Percentiles rank a stretch among this genome's conserved stretches.
Evolutionary conservation across 257 asterid genomes (phyloP).

Genomic region (Vinca minor): DNA sequence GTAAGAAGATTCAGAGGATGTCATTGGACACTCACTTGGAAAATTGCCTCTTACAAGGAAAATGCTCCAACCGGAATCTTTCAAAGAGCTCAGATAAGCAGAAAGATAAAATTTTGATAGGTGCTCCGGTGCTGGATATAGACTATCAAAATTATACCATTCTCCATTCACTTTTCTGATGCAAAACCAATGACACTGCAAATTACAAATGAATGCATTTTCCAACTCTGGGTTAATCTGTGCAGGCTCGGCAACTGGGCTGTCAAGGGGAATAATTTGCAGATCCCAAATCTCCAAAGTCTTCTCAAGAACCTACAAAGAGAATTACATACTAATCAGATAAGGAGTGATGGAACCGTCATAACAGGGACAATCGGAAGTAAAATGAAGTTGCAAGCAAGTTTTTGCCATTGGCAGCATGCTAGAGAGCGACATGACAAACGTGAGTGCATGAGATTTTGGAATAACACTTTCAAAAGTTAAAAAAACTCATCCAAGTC

Average conservation of each 20-base stretch:
- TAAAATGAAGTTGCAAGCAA: neutral
- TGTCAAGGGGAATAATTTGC: constrained; percentile 81
- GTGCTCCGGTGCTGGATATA: constrained; percentile 69
- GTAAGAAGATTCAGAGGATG: constrained; percentile 72
- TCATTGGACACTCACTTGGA: constrained; percentile 67
- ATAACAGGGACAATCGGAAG: neutral
- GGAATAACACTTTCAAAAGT: neutral
- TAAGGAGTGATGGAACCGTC: neutral
- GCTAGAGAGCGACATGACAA: neutral
- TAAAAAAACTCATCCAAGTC: neutral
- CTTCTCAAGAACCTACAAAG: constrained; percentile 69
- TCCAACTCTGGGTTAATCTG: constrained; percentile 86
- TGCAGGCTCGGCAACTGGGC: constrained; percentile 91
- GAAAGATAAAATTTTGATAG: constrained; percentile 95
- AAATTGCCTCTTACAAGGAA: constrained; percentile 83
- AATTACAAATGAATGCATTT: constrained; percentile 79
- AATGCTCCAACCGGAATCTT: constrained; percentile 89
- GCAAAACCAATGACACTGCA: constrained; percentile 96
- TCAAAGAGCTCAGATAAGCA: constrained; percentile 79
- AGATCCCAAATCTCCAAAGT: constrained; percentile 93
- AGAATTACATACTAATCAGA: neutral
- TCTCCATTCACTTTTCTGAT: constrained; percentile 89
- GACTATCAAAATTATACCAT: constrained; percentile 47
- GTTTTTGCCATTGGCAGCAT: neutral
- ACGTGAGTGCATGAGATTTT: neutral